Base-by-base conservation (phyloP, 2,329 filamentous ascomycete genomes). In the Pseudocercospora musae region DNA sequence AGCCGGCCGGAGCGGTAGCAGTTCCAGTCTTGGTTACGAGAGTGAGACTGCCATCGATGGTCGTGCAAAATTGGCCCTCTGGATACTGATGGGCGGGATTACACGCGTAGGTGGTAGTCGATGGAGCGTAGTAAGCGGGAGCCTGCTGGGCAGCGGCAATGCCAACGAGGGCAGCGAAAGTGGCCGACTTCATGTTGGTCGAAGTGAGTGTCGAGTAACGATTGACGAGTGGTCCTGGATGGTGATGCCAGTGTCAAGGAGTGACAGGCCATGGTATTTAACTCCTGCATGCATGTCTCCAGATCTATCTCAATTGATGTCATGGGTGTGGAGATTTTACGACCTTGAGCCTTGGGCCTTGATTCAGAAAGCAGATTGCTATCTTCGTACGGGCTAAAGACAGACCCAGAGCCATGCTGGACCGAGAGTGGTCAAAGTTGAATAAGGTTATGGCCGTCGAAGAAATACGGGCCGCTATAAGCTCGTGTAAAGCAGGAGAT, bases 401-500 rank as follows among this genome's bases (percentile, higher is more conserved):
- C 52, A 23, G 60, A 37, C 42, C 55, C 60, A 62, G 56, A 21
- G 50, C 25, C 50, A 23, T 53, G 23, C 20, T 29, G 54, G 29
- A 33, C 50, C 33, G 50, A 25, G 48, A 48, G 52, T 37, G 59
- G 52, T 54, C 25, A 29, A 54, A 40, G 21, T 40, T 21, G 31
- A 40, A 54, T 13, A 54, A 25, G 25, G 44, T 27, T 54, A 21
- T 27, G 37, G 4, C 58, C 52, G 31, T 33, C 48, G 31, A 53
- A 10, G 49, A 50, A 62, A 62, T 62, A 62, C 60, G 60, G 60
- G 60, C 60, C 50, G 60, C 60, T 57, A 59, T 59, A n/a, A 50
- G 56, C 54, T 59, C 56, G 53, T 52, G 50, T 49, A 11, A 18
- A 44, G 48, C 44, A 31, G 48, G 40, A 42, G 55, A 58, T 7